Base-by-base conservation (phyloP, 2,329 filamentous ascomycete genomes). In the Fusarium incarnatum region DNA sequence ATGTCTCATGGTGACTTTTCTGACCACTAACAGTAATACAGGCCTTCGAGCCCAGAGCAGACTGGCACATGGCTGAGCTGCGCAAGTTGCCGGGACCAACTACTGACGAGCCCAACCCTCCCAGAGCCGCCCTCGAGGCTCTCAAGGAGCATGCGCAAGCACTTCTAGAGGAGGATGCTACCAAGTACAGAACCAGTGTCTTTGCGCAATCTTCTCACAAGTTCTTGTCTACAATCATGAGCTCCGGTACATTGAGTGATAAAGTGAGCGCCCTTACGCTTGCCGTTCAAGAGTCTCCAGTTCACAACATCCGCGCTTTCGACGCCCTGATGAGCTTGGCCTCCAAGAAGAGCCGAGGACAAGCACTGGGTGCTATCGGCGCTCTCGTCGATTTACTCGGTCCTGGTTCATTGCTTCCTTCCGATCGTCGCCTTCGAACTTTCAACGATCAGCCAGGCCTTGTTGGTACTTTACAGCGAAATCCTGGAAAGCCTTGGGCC, bases 191-290 rank as follows among this genome's bases (percentile, higher is more conserved):
- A 58, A 88, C 89, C 27, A 91, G 93, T 72, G 83, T 92, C 59
- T 89, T 92, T 9, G 89, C 93, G 53, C 94, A 93, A 27, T 96
- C 95, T 4, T 95, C 94, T 42, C 92, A 97, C 81, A 97, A 94
- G 79, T 99, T 99, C 84, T 91, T 98, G 85, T 93, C 94, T 3
- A 97, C 94, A 20, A 98, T 99, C 79, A 98, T 98, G 93, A 85
- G 94, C 12, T 97, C 94, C 3, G 96, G 96, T 84, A 99, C 97
- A 12, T 88, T 98, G 73, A 97, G 94, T 59, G 96, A 99, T 80
- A 98, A 98, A 80, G 92, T 98, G 45, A 99, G 96, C 5, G 97
- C 96, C 6, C 84, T 99, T 76, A 99, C 96, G 7, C 85, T 99
- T 73, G 92, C 96, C 59, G 90, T 98, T 15, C 97, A 99, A 82